Base-by-base conservation (phyloP, 2,329 filamentous ascomycete genomes). In the Macrophomina tecta region DNA sequence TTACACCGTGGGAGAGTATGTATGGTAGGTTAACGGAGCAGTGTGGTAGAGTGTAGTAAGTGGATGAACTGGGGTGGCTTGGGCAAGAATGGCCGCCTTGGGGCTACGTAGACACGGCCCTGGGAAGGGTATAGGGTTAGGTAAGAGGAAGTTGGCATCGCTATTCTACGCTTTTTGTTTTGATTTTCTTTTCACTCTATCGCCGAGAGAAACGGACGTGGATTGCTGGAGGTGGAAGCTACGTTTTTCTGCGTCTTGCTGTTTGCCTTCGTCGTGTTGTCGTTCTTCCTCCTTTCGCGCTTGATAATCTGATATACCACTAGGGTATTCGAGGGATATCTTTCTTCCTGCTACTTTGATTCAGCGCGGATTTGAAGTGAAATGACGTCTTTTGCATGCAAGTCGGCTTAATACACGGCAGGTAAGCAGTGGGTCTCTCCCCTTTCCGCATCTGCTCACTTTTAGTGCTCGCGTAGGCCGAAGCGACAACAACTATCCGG, bases 251-350 rank as follows among this genome's bases (percentile, higher is more conserved):
- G 55, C 55, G 36, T 55, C 52, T 45, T 45, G 36, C 18, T 32
- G 28, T 18, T 48, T 58, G 18, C 16, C 30, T 32, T 30, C 23
- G 36, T 32, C 46, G 3, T 46, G 23, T 46, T 18, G 23, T 48
- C 9, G 12, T 23, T 40, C 36, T 12, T 23, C 42, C 14, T 49
- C 45, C 4, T 49, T 62, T 36, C n/a, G 7, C 30, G 56, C 45
- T 36, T 16, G 58, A 45, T 62, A 38, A 38, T 48, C 46, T 46
- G 42, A 61, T 46, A 61, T 61, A 61, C 56, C 56, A 48, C 56
- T 61, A 61, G 56, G 56, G 40, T 61, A 61, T 48, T 46, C 16
- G 30, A 48, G 36, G 40, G 42, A 46, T 28, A 23, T 49, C 28
- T 49, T 28, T 49, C 16, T 49, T 23, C 18, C 6, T 28, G 11